Conservation (phyloP, 176 grass and related monocot genomes). For the Hyparrhenia diplandra region DNA sequence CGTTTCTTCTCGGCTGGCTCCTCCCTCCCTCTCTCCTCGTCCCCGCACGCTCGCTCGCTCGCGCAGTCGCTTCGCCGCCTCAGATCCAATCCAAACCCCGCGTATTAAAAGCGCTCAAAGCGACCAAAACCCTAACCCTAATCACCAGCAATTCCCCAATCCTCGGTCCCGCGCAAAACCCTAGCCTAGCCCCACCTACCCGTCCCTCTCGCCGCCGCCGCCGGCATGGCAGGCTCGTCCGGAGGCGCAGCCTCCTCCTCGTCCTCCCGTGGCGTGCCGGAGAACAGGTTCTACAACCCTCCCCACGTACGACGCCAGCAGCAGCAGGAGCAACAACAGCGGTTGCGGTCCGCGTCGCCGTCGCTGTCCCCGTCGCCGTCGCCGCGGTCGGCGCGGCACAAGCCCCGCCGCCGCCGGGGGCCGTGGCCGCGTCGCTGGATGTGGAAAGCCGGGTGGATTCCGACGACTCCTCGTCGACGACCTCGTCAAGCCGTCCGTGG, state of each 20-base stretch:
- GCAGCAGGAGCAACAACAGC: slow-evolving; percentile 45
- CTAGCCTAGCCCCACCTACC: slow-evolving; percentile 6
- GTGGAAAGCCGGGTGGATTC: slow-evolving; percentile 46
- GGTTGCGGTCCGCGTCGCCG: slow-evolving; percentile 34
- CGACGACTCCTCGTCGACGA: slow-evolving; percentile 56
- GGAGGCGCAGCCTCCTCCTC: slow-evolving; percentile 45
- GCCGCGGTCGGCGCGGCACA: slow-evolving; percentile 33
- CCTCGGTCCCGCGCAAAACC: slow-evolving; percentile 11
- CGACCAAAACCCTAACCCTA: slow-evolving; percentile 77
- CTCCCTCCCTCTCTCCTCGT: background rate
- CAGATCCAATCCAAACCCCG: slow-evolving; percentile 58
- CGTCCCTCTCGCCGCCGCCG: background rate
- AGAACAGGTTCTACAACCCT: slow-evolving; percentile 64
- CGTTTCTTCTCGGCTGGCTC: background rate
- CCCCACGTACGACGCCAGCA: slow-evolving; percentile 56
- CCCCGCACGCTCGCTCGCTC: background rate
- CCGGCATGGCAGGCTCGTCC: slow-evolving; percentile 44
- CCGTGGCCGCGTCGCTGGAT: slow-evolving; percentile 18
- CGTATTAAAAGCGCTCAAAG: slow-evolving; percentile 19
- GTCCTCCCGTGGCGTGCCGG: slow-evolving; percentile 31
- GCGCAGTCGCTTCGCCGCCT: background rate
- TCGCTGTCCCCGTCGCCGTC: slow-evolving; percentile 34
- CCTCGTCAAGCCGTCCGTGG: slow-evolving; percentile 48
- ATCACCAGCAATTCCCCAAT: slow-evolving; percentile 16
- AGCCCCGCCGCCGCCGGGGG: background rate